Conservation (phyloP, 768 basidiomycete species). For the Tulasnella sp. region DNA sequence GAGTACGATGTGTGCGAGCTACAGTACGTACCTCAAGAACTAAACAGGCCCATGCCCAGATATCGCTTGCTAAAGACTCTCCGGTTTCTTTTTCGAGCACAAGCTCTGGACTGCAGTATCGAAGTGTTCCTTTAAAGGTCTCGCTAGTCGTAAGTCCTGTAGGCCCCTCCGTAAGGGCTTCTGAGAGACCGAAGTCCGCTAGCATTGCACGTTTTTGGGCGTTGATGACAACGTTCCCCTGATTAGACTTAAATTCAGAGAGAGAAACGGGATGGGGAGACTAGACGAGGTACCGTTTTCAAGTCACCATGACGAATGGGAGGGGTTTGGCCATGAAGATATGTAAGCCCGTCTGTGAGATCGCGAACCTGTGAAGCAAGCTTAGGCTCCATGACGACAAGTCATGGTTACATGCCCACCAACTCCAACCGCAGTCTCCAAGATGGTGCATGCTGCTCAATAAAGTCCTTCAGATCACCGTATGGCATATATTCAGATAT, state of each 20-base stretch:
- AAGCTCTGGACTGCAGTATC: constrained; percentile 16
- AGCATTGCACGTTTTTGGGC: neutral
- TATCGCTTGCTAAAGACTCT: neutral
- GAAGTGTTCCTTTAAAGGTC: neutral
- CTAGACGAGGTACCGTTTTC: neutral
- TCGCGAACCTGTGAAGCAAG: neutral
- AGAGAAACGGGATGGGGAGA: neutral
- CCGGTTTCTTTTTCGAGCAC: neutral
- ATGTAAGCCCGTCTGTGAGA: neutral
- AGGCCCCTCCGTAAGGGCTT: neutral
- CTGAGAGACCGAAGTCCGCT: constrained; percentile 10
- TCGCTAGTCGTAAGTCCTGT: constrained; percentile 12
- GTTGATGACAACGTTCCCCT: constrained; percentile 7
- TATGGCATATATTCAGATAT: neutral
- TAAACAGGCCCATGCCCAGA: constrained; percentile 19
- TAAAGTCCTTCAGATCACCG: neutral
- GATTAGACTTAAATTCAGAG: neutral
- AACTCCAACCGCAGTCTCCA: neutral
- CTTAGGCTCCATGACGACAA: too few species aligned
- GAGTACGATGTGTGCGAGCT: neutral
- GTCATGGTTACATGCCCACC: neutral
- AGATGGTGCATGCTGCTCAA: neutral
- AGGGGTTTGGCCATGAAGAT: neutral
- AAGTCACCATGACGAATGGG: constrained; percentile 9
- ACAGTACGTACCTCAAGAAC: neutral